Conservation (phyloP, 2,329 filamentous ascomycete species). For the Paecilomyces fulvus region DNA sequence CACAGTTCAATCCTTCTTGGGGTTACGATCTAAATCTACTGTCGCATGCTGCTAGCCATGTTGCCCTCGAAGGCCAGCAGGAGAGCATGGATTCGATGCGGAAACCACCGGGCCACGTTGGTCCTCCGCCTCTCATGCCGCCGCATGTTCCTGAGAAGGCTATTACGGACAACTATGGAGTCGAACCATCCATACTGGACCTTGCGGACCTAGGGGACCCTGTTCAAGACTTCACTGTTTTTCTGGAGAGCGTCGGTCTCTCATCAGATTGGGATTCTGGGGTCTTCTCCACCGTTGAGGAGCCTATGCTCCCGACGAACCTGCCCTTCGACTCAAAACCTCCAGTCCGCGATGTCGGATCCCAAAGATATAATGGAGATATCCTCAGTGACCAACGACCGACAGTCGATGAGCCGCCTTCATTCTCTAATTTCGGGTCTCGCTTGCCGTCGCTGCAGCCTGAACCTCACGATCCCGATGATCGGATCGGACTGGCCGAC, state of each 20-base stretch:
- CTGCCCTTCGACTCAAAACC: conserved; percentile 30
- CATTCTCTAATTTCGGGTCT: conserved; percentile 42
- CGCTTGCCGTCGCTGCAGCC: conserved; percentile 40
- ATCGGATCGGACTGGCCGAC: conserved; percentile 33
- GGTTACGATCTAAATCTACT: conserved; percentile 43
- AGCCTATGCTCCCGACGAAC: conserved; percentile 27
- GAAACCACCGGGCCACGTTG: conserved; percentile 25
- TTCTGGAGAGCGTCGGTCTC: conserved; percentile 41
- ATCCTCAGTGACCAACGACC: conserved; percentile 30
- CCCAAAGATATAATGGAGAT: conserved; percentile 31
- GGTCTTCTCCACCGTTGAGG: conserved; percentile 36
- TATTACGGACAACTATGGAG: conserved; percentile 35
- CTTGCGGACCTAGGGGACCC: conserved; percentile 39
- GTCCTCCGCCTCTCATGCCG: conserved; percentile 26
- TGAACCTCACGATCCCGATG: conserved; percentile 37
- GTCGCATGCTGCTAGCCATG: conserved; percentile 42
- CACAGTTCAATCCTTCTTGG: conserved; percentile 43
- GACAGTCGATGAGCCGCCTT: conserved; percentile 32
- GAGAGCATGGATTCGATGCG: conserved; percentile 30
- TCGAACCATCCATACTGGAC: conserved; percentile 38
- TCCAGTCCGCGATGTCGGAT: conserved; percentile 20
- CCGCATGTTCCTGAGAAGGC: conserved; percentile 26
- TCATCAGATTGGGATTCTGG: conserved; percentile 43
- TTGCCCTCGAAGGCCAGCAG: conserved; percentile 39
- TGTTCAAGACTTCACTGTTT: conserved; percentile 42